Percentiles rank a stretch among this genome's conserved stretches.
phyloP scores from a whole-genome alignment of 1,139 yeast species.

The Pichia kudriavzevii region DNA sequence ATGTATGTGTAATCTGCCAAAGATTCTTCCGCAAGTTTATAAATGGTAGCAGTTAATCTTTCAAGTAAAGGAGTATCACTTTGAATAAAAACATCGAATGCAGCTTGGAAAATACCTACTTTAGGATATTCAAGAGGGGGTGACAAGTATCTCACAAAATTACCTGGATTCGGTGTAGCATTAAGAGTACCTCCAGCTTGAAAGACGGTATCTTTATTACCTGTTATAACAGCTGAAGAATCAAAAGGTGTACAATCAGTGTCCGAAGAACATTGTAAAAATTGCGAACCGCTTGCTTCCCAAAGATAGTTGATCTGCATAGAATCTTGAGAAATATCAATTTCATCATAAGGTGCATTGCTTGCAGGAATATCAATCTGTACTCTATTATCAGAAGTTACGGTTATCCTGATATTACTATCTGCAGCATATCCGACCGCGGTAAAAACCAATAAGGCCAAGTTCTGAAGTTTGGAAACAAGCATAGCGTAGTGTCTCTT shows the following conservation, averaged over 20 bases:
- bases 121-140: conserved; percentile 11
- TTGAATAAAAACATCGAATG: conserved; percentile 1
- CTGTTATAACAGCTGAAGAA: conserved; percentile 1
- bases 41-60: conserved; percentile 4
- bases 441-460: neutral
- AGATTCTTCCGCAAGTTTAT: conserved; percentile 6
- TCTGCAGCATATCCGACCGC: conserved; percentile 2
- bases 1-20: conserved; percentile 5
- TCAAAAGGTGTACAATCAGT: conserved; percentile 1
- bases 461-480: no score
- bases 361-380: conserved; percentile 13
- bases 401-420: conserved; percentile 1
- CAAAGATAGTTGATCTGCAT: no score
- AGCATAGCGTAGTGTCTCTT: no score
- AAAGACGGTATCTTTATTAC: conserved; percentile 5
- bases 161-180: conserved; percentile 5
- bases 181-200: conserved; percentile 3
- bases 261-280: conserved; percentile 9
- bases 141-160: conserved; percentile 11
- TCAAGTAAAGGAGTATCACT: neutral
- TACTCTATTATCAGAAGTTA: conserved; percentile 5
- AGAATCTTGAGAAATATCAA: no score
- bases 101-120: conserved; percentile 9
- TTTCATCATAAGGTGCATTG: conserved; percentile 4
- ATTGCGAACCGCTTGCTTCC: conserved; percentile 7